A percentile compares a stretch with the other conserved stretches of the same genome.
Conservation (phyloP, 2,329 filamentous ascomycete species). For the Cytospora leucostoma region DNA sequence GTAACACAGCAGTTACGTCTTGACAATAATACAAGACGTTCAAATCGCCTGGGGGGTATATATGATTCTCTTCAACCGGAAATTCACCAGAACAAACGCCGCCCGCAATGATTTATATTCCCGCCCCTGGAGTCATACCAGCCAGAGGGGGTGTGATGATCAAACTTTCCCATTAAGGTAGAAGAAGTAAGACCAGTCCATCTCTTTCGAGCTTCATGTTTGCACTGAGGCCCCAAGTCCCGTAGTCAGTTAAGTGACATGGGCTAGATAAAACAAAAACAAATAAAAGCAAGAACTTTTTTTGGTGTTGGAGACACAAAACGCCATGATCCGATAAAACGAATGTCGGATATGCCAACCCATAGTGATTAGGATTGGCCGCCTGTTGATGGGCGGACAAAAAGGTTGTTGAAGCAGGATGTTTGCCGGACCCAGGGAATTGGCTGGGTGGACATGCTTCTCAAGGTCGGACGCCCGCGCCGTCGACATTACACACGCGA, state of each 20-base stretch:
- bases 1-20: not conserved
- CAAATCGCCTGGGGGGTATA: slow-evolving; percentile 42
- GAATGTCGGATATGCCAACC: too few species aligned
- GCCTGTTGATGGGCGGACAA: too few species aligned
- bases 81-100: slow-evolving; percentile 50
- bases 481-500: too few species aligned
- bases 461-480: too few species aligned
- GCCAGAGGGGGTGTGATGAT: slow-evolving; percentile 29
- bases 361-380: too few species aligned
- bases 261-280: not conserved
- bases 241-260: not conserved
- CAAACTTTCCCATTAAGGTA: not conserved
- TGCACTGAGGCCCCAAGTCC: slow-evolving; percentile 39
- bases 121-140: slow-evolving; percentile 34
- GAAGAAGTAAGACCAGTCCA: slow-evolving; percentile 3
- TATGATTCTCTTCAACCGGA: slow-evolving; percentile 33
- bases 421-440: too few species aligned
- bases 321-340: too few species aligned
- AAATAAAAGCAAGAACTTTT: not conserved
- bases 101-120: slow-evolving; percentile 25
- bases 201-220: slow-evolving; percentile 23
- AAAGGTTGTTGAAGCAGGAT: too few species aligned
- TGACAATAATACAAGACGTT: not conserved
- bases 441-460: too few species aligned
- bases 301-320: not conserved